Percentiles rank a stretch among this genome's conserved stretches.
Evolutionary conservation across 2,329 filamentous ascomycete species (phyloP).

Genomic region (Orbilia quercus): DNA sequence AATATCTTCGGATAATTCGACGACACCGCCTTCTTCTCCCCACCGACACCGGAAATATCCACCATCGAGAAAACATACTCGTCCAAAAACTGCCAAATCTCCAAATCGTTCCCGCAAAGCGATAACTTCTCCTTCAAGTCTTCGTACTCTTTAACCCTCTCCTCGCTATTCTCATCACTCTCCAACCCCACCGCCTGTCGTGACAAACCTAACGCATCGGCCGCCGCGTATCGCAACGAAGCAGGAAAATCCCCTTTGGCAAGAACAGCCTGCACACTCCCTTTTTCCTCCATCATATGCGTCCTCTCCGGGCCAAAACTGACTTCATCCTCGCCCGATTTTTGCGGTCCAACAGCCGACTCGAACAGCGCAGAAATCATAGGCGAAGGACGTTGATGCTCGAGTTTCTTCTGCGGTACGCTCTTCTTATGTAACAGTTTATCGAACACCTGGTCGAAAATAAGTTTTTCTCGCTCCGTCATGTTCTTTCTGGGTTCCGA

Average conservation of each 20-base stretch:
- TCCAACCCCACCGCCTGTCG: conserved; percentile 26
- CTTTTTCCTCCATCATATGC: conserved; percentile 36
- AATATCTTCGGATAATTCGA: conserved; percentile 58
- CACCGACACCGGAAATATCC: not conserved
- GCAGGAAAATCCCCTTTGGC: conserved; percentile 57
- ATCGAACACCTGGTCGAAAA: conserved; percentile 50
- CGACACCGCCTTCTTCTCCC: conserved; percentile 10
- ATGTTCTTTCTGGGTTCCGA: conserved; percentile 16
- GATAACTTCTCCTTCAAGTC: conserved; percentile 33
- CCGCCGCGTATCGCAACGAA: conserved; percentile 57
- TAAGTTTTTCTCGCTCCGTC: conserved; percentile 47
- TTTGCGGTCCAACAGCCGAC: conserved; percentile 58
- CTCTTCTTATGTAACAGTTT: conserved; percentile 23
- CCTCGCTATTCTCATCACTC: conserved; percentile 18
- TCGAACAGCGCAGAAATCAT: conserved; percentile 58
- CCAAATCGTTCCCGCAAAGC: conserved; percentile 56
- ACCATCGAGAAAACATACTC: conserved; percentile 57
- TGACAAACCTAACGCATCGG: conserved; percentile 56
- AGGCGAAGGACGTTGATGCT: conserved; percentile 31
- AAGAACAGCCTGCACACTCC: conserved; percentile 56
- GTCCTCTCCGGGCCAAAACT: conserved; percentile 57
- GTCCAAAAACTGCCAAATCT: conserved; percentile 57
- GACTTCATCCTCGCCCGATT: conserved; percentile 55
- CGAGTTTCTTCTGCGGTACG: conserved; percentile 13
- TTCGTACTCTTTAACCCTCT: conserved; percentile 23